Evolutionary conservation across 352 stramenopile genomes (phyloP).

Genomic region (Phytophthora kernoviae): DNA sequence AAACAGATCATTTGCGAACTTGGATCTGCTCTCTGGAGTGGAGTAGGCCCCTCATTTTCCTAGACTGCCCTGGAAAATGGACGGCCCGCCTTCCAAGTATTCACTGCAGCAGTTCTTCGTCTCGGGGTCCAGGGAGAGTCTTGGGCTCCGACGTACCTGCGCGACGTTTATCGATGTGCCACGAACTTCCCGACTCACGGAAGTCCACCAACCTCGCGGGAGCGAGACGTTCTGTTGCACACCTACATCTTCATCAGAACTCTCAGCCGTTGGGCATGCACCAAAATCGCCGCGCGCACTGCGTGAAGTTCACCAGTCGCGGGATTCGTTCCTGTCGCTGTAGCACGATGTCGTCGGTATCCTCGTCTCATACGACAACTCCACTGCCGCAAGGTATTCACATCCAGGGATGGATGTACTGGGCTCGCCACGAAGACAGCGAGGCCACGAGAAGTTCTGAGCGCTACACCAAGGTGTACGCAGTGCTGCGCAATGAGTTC

Average conservation of each 20-base stretch:
- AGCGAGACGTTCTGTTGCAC: conserved; percentile 32
- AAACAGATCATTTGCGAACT: conserved; percentile 33
- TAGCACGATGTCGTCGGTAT: conserved; percentile 26
- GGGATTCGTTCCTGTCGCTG: conserved; percentile 27
- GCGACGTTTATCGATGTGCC: conserved; percentile 24
- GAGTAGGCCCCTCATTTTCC: conserved; percentile 18
- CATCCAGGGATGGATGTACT: conserved; percentile 81
- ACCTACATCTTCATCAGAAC: conserved; percentile 3
- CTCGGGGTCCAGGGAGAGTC: conserved; percentile 12
- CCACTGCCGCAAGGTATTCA: conserved; percentile 39
- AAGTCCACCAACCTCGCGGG: conserved; percentile 5
- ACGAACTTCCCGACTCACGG: conserved; percentile 2
- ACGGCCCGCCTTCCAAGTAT: conserved; percentile 30
- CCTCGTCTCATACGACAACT: conserved; percentile 28
- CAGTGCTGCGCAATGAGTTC: conserved; percentile 70
- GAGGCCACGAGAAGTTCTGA: conserved; percentile 25
- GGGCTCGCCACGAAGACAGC: conserved; percentile 42
- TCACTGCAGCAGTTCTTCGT: conserved; percentile 40
- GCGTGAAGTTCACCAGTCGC: conserved; percentile 26
- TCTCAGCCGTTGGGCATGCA: background rate
- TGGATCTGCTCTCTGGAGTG: conserved; percentile 23
- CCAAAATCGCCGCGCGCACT: background rate
- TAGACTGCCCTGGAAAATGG: conserved; percentile 19
- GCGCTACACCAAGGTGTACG: conserved; percentile 77
- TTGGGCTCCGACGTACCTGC: conserved; percentile 26